Conservation (phyloP, 73 alveolate genomes). For the Paramecium sonneborni region DNA sequence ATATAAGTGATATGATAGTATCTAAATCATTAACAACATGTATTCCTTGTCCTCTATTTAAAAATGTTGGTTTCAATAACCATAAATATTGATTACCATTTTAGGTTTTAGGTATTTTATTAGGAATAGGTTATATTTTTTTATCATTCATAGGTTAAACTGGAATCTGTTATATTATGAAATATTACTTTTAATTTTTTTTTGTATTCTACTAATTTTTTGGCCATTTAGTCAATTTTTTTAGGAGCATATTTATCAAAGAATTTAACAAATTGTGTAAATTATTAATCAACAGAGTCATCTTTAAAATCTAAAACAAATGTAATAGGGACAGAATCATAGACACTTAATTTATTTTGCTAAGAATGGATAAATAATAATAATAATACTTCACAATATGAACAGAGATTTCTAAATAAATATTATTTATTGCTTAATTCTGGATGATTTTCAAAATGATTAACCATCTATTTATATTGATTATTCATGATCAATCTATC, state of each 20-base stretch:
- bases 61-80: slow-evolving; percentile 79
- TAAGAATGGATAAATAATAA: neutral
- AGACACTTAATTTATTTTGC: slow-evolving; percentile 74
- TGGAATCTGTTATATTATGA: slow-evolving; percentile 29
- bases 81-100: slow-evolving; percentile 55
- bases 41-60: slow-evolving; percentile 87
- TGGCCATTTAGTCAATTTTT: slow-evolving; percentile 63
- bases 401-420: slow-evolving; percentile 72
- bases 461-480: slow-evolving; percentile 79
- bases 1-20: slow-evolving; percentile 53
- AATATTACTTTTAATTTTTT: slow-evolving; percentile 60
- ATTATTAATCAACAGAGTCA: slow-evolving; percentile 44
- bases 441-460: slow-evolving; percentile 90
- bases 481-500: slow-evolving; percentile 66
- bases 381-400: slow-evolving; percentile 74
- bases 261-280: slow-evolving; percentile 49
- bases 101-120: slow-evolving; percentile 35
- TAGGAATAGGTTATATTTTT: slow-evolving; percentile 63
- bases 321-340: slow-evolving; percentile 85
- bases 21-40: slow-evolving; percentile 80
- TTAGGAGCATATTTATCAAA: slow-evolving; percentile 60
- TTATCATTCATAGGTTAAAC: slow-evolving; percentile 22
- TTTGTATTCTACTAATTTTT: slow-evolving; percentile 71
- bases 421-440: slow-evolving; percentile 82
- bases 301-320: slow-evolving; percentile 77